A percentile compares a stretch with the other conserved stretches of the same genome.
Conservation (phyloP, 2,329 filamentous ascomycete species). For the Westerdykella aurantiaca region DNA sequence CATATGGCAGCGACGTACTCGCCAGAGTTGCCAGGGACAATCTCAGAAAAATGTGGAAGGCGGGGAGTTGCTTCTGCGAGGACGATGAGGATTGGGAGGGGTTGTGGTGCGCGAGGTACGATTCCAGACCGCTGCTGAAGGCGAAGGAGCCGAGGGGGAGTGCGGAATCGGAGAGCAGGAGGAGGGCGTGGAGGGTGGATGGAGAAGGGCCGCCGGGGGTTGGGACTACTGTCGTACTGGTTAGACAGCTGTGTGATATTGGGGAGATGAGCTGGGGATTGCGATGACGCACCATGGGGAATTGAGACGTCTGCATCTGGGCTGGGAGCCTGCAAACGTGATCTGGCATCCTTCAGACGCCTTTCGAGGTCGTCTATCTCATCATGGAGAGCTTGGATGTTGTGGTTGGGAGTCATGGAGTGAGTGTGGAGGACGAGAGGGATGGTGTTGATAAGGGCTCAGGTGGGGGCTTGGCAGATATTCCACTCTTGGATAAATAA, state of each 20-base stretch:
- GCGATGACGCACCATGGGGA: conserved; percentile 9
- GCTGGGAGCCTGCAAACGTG: conserved; percentile 33
- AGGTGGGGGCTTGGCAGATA: conserved; percentile 18
- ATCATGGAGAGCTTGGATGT: conserved; percentile 32
- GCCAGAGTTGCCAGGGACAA: conserved; percentile 67
- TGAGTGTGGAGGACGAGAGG: conserved; percentile 11
- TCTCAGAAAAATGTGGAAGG: conserved; percentile 62
- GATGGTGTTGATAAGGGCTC: conserved; percentile 1
- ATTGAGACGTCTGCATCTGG: neutral
- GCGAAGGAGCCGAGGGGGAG: conserved; percentile 82
- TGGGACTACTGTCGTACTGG: conserved; percentile 4
- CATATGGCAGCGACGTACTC: conserved; percentile 67
- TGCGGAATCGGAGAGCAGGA: conserved; percentile 74
- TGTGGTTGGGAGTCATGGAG: conserved; percentile 21
- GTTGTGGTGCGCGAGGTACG: conserved; percentile 65
- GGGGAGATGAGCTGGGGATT: neutral
- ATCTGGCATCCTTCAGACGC: conserved; percentile 43
- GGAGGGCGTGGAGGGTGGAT: conserved; percentile 58
- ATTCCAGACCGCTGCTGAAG: conserved; percentile 77
- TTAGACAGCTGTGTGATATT: neutral
- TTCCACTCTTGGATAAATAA: conserved; percentile 2
- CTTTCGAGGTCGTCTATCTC: conserved; percentile 57
- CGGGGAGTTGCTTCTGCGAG: conserved; percentile 25
- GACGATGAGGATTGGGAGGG: conserved; percentile 24
- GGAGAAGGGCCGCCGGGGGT: neutral